Base-by-base conservation (phyloP, 176 grass and related monocot species). In the Triticum turgidum region DNA sequence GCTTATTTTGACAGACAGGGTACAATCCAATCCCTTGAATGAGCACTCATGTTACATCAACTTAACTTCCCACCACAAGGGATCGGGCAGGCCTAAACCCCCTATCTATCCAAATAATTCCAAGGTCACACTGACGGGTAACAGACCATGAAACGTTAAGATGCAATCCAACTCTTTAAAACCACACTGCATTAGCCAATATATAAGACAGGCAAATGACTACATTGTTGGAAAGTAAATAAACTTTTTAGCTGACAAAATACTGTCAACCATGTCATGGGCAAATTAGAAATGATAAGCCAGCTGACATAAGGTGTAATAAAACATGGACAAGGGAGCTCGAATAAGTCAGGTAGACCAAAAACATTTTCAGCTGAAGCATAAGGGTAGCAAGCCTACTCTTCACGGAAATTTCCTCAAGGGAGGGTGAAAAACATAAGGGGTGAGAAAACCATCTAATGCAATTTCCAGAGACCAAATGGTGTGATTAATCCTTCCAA, bases 381-480 rank as follows among this genome's bases (percentile, higher is more conserved):
- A 30, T 41, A 34, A 64, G 14, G 37, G 18, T 71, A 79, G 52
- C 27, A 70, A 79, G 41, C 73, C 73, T 78, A 21, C 13, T 84
- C 52, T 72, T 62, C 61, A 18, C 22, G 24, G 14, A 70, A 70
- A 69, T 78, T 37, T 86, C 72, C 75, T 78, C 30, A 58, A 84
- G 17, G n/a, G 8, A 27, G 51, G 21, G 73, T 52, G 12, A 24
- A 69, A 83, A 51, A 65, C 18, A 4, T 61, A 83, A 83, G 34
- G 18, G 49, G 32, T 45, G 27, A 73, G 30, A 84, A 74, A 47
- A 29, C 5, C 15, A 35, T 58, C 35, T 42, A 52, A n/a, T 18
- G 21, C 7, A 62, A 82, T 77, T 51, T 69, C 10, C 67, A 62
- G 1, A 25, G 27, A 81, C 15, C 61, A n/a, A 76, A 82, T 32